A percentile compares a stretch with the other conserved stretches of the same genome.
These are phyloP conservation scores for Scheffersomyces spartinae DNA, from an alignment of 805 yeast species.

Conservation along the genomic window DNA sequence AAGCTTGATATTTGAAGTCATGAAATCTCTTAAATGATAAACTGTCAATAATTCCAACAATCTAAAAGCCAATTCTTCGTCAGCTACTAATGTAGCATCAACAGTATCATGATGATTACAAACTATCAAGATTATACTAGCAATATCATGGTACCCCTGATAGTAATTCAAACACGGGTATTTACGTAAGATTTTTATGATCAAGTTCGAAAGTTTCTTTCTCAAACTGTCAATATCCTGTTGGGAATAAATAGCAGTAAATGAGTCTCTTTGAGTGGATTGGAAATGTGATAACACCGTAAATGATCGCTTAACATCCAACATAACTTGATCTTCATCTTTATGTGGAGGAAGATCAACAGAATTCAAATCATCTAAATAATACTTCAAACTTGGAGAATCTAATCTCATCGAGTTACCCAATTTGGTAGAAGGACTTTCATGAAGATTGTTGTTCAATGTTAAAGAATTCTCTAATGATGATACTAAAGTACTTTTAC, in stretches of 20 bases:
- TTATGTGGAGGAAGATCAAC: slow-evolving; percentile 35
- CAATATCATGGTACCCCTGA: slow-evolving; percentile 90
- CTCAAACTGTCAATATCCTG: slow-evolving; percentile 24
- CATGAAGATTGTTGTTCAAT: slow-evolving; percentile 4
- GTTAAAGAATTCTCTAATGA: slow-evolving; percentile 5
- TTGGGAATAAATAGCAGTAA: slow-evolving; percentile 9
- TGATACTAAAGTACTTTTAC: slow-evolving; percentile 4
- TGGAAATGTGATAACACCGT: slow-evolving; percentile 23
- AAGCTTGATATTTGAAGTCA: slow-evolving; percentile 60
- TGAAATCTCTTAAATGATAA: slow-evolving; percentile 67
- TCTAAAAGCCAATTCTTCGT: slow-evolving; percentile 14
- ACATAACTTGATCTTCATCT: slow-evolving; percentile 69
- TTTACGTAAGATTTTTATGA: slow-evolving; percentile 44
- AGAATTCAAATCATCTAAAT: slow-evolving; percentile 11
- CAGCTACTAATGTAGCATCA: slow-evolving; percentile 1
- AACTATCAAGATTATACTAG: slow-evolving; percentile 50
- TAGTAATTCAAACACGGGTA: slow-evolving; percentile 63
- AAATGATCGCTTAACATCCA: slow-evolving; percentile 72
- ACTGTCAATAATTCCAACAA: slow-evolving; percentile 48
- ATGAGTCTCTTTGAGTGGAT: slow-evolving; percentile 7
- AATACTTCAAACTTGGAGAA: slow-evolving; percentile 6
- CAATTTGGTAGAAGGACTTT: slow-evolving; percentile 6
- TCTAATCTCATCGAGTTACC: slow-evolving; percentile 12
- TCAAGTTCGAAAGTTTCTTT: slow-evolving; percentile 27
- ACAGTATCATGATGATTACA: slow-evolving; percentile 17